Conservation (phyloP, 768 basidiomycete species). For the Russula compacta region DNA sequence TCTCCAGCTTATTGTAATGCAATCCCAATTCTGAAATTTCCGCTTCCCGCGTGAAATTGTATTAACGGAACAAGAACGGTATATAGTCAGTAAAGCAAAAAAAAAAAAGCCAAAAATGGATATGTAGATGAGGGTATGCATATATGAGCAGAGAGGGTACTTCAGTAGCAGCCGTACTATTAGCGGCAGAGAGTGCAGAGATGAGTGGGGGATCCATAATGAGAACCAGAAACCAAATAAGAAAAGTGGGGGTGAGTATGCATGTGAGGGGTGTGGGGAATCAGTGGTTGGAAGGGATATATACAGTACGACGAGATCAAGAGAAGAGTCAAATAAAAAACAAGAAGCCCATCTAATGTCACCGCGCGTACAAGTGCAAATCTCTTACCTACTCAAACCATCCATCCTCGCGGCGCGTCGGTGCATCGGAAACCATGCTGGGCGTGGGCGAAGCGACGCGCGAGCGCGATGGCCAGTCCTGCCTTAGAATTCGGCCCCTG, state of each 20-base stretch:
- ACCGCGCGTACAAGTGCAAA: too few species aligned
- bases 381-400: slow-evolving; percentile 52
- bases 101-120: neutral
- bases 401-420: slow-evolving; percentile 63
- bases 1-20: slow-evolving; percentile 7
- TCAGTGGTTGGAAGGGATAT: neutral
- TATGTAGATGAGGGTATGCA: slow-evolving; percentile 12
- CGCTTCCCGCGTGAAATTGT: neutral
- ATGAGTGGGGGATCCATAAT: slow-evolving; percentile 1
- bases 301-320: neutral
- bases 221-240: neutral
- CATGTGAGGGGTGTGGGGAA: neutral
- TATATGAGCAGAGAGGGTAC: neutral
- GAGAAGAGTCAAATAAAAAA: neutral
- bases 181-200: neutral
- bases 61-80: neutral
- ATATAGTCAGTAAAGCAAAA: neutral
- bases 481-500: neutral
- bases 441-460: slow-evolving; percentile 61
- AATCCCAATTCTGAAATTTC: slow-evolving; percentile 3
- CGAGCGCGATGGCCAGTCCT: slow-evolving; percentile 24
- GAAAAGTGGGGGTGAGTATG: neutral
- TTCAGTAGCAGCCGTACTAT: neutral
- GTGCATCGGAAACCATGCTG: slow-evolving; percentile 63
- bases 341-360: neutral